These are phyloP conservation scores for Paramecium biaurelia DNA, from an alignment of 73 alveolate genomes.

Conservation along the genomic window DNA sequence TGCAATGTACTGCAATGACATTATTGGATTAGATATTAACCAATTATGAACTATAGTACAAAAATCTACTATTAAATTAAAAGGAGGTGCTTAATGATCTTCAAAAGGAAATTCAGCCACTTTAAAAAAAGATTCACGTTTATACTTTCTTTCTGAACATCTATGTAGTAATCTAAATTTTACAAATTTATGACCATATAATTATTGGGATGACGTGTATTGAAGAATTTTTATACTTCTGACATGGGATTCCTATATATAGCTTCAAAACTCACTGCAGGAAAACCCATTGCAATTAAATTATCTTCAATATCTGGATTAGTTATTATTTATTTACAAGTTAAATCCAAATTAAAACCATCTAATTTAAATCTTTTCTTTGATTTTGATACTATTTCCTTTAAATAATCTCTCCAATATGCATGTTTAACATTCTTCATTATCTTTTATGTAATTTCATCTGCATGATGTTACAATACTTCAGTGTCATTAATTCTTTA, in stretches of 20 bases:
- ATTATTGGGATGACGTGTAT: slow-evolving; percentile 75
- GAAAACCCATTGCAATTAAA: slow-evolving; percentile 92
- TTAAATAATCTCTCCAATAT: not conserved
- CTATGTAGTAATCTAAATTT: not conserved
- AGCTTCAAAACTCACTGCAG: slow-evolving; percentile 80
- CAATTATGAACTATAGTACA: slow-evolving; percentile 33
- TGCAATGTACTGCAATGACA: slow-evolving; percentile 95
- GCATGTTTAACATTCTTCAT: not conserved
- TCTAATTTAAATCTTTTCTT: slow-evolving; percentile 71
- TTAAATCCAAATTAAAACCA: slow-evolving; percentile 78
- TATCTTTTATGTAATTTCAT: not conserved
- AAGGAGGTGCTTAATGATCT: slow-evolving; percentile 64
- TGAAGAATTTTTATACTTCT: slow-evolving; percentile 77
- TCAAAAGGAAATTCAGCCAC: slow-evolving; percentile 58
- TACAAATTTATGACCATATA: slow-evolving; percentile 80
- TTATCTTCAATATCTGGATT: slow-evolving; percentile 70
- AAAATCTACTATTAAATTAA: slow-evolving; percentile 28
- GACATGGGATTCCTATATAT: slow-evolving; percentile 79
- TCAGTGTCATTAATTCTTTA: not conserved
- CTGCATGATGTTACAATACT: not conserved
- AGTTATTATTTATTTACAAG: slow-evolving; percentile 57
- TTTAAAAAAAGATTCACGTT: not conserved
- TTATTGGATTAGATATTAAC: slow-evolving; percentile 62
- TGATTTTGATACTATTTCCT: slow-evolving; percentile 65
- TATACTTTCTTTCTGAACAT: slow-evolving; percentile 80